A percentile compares a stretch with the other conserved stretches of the same genome.
phyloP scores from a whole-genome alignment of 2,329 filamentous ascomycete species.

The Penicillium sp. region DNA sequence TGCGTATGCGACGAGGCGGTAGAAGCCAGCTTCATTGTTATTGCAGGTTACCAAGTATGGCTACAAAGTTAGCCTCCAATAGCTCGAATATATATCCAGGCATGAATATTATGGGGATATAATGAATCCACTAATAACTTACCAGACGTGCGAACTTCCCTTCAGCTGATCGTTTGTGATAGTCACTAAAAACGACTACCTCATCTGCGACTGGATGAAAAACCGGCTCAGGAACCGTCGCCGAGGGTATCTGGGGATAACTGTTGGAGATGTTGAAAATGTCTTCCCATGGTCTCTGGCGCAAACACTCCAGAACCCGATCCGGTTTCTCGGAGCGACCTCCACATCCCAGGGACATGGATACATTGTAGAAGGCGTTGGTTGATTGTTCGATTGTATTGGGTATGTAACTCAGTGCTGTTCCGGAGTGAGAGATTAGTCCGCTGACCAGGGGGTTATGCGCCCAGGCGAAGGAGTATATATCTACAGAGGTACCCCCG shows the following conservation, averaged over 20 bases:
- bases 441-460: constrained; percentile 40
- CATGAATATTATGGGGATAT: background rate
- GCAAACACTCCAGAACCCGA: constrained; percentile 42
- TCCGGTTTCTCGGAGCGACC: constrained; percentile 19
- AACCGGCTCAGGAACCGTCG: constrained; percentile 26
- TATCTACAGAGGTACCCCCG: constrained; percentile 34
- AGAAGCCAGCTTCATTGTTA: constrained; percentile 52
- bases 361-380: constrained; percentile 47
- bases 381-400: constrained; percentile 38
- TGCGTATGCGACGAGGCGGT: constrained; percentile 47
- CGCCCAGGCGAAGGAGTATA: constrained; percentile 34
- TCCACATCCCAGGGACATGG: constrained; percentile 42
- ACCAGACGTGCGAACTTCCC: constrained; percentile 43
- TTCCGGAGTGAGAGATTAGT: constrained; percentile 41
- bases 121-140: background rate
- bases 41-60: constrained; percentile 49
- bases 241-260: constrained; percentile 34
- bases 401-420: constrained; percentile 46
- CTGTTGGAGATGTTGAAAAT: constrained; percentile 40
- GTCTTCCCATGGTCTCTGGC: constrained; percentile 34
- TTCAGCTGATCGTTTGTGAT: constrained; percentile 31
- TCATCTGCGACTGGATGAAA: constrained; percentile 49
- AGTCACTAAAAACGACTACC: constrained; percentile 46
- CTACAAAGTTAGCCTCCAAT: background rate
- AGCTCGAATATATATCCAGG: background rate